Conservation (phyloP, 2,329 filamentous ascomycete genomes). For the Aspergillus luchuensis region DNA sequence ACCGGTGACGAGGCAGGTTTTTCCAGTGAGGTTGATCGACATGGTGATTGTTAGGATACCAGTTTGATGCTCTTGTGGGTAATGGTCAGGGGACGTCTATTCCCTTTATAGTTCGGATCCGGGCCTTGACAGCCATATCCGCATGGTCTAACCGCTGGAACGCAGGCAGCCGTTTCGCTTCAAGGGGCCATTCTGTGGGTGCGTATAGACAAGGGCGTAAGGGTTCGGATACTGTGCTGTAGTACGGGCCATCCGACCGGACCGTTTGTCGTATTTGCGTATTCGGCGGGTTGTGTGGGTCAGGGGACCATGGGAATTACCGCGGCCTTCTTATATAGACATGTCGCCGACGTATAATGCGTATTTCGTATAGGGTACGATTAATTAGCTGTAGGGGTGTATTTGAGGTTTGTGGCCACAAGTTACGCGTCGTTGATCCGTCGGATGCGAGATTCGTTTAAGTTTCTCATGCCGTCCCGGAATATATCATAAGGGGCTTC, state of each 20-base stretch:
- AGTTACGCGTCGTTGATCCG: background rate
- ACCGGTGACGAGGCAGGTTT: constrained; percentile 39
- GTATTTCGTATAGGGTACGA: background rate
- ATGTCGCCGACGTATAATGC: background rate
- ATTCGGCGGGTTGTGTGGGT: constrained; percentile 1
- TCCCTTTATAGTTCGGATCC: background rate
- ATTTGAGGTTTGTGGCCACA: background rate
- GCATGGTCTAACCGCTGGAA: background rate
- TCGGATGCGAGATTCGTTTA: no score
- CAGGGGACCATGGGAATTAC: background rate
- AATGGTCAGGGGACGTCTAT: background rate
- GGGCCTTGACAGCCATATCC: background rate
- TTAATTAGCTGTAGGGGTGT: background rate
- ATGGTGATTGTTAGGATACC: background rate
- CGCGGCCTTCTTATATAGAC: background rate
- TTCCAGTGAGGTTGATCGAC: constrained; percentile 21
- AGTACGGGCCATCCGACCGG: background rate
- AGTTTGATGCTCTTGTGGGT: background rate
- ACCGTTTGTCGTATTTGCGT: constrained; percentile 5
- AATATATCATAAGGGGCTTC: background rate
- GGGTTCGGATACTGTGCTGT: background rate
- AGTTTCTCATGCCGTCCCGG: background rate
- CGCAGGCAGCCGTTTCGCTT: background rate
- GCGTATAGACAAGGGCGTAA: background rate
- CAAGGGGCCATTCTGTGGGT: background rate